These are phyloP conservation scores for Mucor piriformis DNA, from an alignment of 371 early-diverging fungal species.

Conservation along the genomic window DNA sequence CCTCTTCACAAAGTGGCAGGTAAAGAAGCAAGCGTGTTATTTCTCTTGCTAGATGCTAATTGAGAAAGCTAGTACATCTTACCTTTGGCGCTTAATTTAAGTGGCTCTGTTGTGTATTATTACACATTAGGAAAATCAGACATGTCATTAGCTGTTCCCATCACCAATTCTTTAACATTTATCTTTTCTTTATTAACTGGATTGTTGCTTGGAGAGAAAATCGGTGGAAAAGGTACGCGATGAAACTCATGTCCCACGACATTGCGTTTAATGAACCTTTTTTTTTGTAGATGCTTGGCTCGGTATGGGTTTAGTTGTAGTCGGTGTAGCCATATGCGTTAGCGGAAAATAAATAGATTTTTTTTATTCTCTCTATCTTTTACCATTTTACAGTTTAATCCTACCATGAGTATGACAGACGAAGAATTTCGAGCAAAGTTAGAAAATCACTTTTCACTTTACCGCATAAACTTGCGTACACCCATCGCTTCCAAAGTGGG, in stretches of 20 bases:
- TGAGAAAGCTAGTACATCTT: constrained; percentile 69
- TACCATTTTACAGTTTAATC: not conserved
- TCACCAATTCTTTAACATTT: constrained; percentile 89
- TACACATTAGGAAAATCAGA: constrained; percentile 88
- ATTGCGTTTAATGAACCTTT: not conserved
- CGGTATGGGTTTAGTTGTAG: constrained; percentile 68
- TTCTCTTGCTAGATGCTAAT: not conserved
- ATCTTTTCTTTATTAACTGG: constrained; percentile 85
- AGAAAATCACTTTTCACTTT: constrained; percentile 50
- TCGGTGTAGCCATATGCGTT: constrained; percentile 71
- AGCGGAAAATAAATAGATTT: constrained; percentile 27
- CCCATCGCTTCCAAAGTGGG: constrained; percentile 32
- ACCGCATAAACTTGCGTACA: constrained; percentile 43
- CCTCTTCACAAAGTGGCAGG: constrained; percentile 88
- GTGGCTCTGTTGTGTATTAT: constrained; percentile 90
- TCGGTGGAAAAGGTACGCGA: constrained; percentile 57
- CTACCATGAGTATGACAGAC: constrained; percentile 28
- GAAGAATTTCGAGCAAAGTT: constrained; percentile 43
- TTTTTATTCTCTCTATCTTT: not conserved
- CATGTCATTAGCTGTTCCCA: constrained; percentile 91
- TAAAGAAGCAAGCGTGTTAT: too few relatives aligned
- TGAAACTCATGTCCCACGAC: not conserved
- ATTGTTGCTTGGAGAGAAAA: constrained; percentile 75
- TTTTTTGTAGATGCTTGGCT: constrained; percentile 50
- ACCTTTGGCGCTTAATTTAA: constrained; percentile 84